These are phyloP conservation scores for Candida sphagnicola DNA, from an alignment of 805 yeast genomes.

Conservation along the genomic window DNA sequence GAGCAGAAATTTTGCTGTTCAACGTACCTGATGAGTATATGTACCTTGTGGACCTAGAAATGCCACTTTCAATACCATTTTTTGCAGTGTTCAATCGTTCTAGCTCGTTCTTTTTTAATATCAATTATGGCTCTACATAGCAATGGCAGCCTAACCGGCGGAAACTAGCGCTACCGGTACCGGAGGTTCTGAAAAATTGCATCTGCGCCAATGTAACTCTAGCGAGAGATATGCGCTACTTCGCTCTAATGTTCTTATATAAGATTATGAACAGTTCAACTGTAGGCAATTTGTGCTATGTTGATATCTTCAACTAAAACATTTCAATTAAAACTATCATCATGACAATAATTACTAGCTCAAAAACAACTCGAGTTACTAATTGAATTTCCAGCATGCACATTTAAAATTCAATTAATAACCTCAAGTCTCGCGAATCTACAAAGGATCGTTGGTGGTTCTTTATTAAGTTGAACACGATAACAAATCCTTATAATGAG, in stretches of 20 bases:
- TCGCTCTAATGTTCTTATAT: too few species aligned
- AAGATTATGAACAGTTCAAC: too few species aligned
- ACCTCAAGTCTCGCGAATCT: constrained; percentile 5
- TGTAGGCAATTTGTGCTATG: background rate
- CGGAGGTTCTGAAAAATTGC: too few species aligned
- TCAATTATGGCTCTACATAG: too few species aligned
- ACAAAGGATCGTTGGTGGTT: constrained; percentile 43
- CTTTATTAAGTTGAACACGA: constrained; percentile 39
- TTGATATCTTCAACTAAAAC: constrained; percentile 3
- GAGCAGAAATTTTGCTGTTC: background rate
- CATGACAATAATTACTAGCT: background rate
- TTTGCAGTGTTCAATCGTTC: background rate
- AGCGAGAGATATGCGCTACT: too few species aligned
- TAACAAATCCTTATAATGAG: constrained; percentile 29
- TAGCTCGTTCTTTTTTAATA: too few species aligned
- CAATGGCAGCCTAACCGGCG: too few species aligned
- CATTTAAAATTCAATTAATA: constrained; percentile 1
- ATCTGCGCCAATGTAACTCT: too few species aligned
- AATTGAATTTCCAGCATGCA: background rate
- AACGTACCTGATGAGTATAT: constrained; percentile 78
- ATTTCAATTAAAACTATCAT: constrained; percentile 4
- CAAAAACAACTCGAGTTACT: constrained; percentile 1
- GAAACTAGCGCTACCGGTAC: too few species aligned
- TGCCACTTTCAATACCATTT: constrained; percentile 45
- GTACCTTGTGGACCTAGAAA: constrained; percentile 91